Percentiles rank a stretch among this genome's conserved stretches.
Evolutionary conservation across 1,284 basidiomycete species (phyloP).

Genomic region (Taiwanofungus camphoratus): DNA sequence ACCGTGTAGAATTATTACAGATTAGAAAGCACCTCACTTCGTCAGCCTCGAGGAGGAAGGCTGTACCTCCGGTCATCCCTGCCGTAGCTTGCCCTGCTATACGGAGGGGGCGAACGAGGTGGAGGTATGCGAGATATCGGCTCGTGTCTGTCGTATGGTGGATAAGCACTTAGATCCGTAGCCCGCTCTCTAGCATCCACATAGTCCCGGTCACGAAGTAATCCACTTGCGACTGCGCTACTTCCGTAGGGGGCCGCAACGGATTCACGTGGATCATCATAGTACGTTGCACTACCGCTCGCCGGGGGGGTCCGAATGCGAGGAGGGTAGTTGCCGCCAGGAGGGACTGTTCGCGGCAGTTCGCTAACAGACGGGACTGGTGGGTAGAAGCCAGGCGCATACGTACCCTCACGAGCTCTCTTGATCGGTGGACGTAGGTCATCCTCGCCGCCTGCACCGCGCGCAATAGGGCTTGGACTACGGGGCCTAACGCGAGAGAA

Average conservation of each 20-base stretch:
- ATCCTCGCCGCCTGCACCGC: constrained; percentile 18
- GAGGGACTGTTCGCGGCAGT: constrained; percentile 6
- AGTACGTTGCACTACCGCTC: constrained; percentile 17
- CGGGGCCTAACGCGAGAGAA: constrained; percentile 27
- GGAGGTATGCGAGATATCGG: constrained; percentile 15
- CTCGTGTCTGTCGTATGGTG: constrained; percentile 20
- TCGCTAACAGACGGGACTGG: constrained; percentile 14
- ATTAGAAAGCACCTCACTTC: constrained; percentile 6
- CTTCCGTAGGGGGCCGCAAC: constrained; percentile 9
- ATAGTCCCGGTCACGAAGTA: constrained; percentile 21
- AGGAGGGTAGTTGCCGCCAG: constrained; percentile 14
- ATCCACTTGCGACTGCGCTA: constrained; percentile 11
- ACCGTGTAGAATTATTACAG: neutral
- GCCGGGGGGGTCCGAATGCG: constrained; percentile 19
- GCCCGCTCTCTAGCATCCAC: constrained; percentile 18
- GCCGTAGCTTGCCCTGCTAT: constrained; percentile 15
- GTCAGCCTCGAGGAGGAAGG: constrained; percentile 11
- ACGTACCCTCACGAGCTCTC: constrained; percentile 27
- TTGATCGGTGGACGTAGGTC: constrained; percentile 29
- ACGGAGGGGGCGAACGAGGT: constrained; percentile 22
- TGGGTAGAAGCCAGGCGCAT: constrained; percentile 19
- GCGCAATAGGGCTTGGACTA: constrained; percentile 27
- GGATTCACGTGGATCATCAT: constrained; percentile 19
- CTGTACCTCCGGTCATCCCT: constrained; percentile 25
- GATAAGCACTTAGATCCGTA: constrained; percentile 14